Evolutionary conservation across 305 asterid species (phyloP), one percentile per base, ranked within the genome.

Genomic region (Fraxinus dipetala): DNA sequence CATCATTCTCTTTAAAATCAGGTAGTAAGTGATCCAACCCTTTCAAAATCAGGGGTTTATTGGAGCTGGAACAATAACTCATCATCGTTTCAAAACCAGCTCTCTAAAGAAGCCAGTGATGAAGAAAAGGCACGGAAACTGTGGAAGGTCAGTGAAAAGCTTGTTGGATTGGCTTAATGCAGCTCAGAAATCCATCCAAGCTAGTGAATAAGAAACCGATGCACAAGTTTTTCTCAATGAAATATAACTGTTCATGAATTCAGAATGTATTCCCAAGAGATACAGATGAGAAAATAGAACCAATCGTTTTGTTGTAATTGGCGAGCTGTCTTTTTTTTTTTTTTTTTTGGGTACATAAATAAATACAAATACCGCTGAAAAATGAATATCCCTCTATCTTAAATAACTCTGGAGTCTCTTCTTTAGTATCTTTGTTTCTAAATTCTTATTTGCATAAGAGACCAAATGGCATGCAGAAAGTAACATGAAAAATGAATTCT

Each of bases 21-120:
- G 97, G 99, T 94, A 5, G 93, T 94, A 67, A 87, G 93, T 76
- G 98, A 95, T 85, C 95, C 98, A 16, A 93, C 94, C 87, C 87
- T 95, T 59, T 80, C 96, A 4, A 95, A 95, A 74, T 95, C 99
- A 3, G 99, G 99, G 0, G 99, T 95, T 1, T 95, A 95, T 85
- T 95, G 99, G 99, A 96, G 99, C 90, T 96, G 99, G 98, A 94
- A 96, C 85, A 89, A 79, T 13, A 84, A 87, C 80, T 96, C 98
- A 0, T 86, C 99, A 22, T 94, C 98, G 1, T 96, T 96, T 36
- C 94, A 93, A 89, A 96, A 96, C 86, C 93, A 88, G 85, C 91
- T 96, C 22, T 94, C 98, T 0, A 84, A 92, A 78, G 99, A 96
- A 85, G 99, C 99, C 4, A 94, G 99, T 56, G 90, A 96, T 84